Percentiles rank a stretch among this genome's conserved stretches.
Evolutionary conservation across 805 yeast genomes (phyloP).

Genomic region (Starmerella apis): DNA sequence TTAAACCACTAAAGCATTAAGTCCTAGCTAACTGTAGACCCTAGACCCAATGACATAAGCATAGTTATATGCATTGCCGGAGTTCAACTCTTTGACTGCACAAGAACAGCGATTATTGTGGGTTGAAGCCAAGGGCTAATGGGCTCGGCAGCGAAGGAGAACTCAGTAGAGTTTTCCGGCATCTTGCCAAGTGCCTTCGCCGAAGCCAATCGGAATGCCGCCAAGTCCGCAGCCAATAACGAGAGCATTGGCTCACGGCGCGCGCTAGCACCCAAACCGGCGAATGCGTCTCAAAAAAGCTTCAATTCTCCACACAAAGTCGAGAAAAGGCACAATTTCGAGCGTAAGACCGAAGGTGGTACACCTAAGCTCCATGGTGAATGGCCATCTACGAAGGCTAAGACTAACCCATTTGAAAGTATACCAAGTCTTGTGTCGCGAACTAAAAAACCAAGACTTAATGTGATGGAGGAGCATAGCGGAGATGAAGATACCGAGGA

Average conservation of each 20-base stretch:
- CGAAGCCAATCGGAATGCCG: not conserved
- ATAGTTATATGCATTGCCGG: no score
- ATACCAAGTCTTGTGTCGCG: not conserved
- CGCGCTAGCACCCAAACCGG: slow-evolving; percentile 13
- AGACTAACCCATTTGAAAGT: not conserved
- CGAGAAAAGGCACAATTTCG: not conserved
- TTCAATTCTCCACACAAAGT: not conserved
- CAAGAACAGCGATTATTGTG: no score
- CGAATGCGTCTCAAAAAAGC: slow-evolving; percentile 5
- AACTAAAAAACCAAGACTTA: not conserved
- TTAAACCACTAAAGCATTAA: no score
- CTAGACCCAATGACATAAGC: no score
- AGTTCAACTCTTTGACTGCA: no score
- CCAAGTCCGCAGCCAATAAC: not conserved
- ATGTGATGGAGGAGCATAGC: not conserved
- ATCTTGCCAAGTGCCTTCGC: not conserved
- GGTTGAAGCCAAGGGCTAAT: no score
- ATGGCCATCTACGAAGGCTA: not conserved
- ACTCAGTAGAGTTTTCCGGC: slow-evolving; percentile 8
- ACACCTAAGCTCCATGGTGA: not conserved
- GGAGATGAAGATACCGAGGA: not conserved
- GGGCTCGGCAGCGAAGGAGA: slow-evolving; percentile 15
- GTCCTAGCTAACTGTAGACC: no score
- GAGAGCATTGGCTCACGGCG: not conserved
- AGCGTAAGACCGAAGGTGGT: not conserved